These are phyloP conservation scores for Manihot esculenta DNA, from an alignment of 441 rosid species.

Conservation along the genomic window DNA sequence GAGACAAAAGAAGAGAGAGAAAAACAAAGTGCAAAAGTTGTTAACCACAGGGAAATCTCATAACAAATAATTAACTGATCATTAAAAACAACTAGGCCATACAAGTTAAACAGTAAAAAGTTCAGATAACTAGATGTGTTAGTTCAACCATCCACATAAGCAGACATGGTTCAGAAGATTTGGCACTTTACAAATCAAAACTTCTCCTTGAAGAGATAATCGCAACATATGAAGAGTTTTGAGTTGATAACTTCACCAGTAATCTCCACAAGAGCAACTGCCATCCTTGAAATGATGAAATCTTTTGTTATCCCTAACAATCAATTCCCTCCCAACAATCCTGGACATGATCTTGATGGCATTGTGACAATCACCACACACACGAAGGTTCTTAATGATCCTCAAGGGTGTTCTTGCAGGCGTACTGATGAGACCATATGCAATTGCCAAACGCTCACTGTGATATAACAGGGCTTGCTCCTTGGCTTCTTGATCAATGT, in stretches of 20 bases:
- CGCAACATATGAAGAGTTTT: neutral
- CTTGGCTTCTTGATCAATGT: conserved; percentile 85
- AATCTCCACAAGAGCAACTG: conserved; percentile 78
- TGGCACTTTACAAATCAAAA: neutral
- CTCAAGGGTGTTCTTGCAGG: conserved; percentile 44
- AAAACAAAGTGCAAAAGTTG: neutral
- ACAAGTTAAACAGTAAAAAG: neutral
- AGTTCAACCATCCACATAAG: neutral
- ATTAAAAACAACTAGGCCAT: neutral
- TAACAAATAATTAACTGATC: neutral
- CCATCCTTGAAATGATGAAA: conserved; percentile 68
- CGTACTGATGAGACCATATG: conserved; percentile 50
- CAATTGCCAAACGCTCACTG: conserved; percentile 72
- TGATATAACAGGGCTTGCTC: conserved; percentile 85
- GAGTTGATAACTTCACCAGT: conserved; percentile 46
- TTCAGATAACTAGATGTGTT: neutral
- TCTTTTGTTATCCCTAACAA: conserved; percentile 66
- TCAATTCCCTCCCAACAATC: conserved; percentile 34
- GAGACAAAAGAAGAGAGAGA: neutral
- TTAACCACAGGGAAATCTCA: neutral
- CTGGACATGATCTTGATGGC: conserved; percentile 15
- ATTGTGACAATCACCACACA: conserved; percentile 45
- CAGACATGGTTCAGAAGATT: neutral
- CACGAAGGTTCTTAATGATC: conserved; percentile 53
- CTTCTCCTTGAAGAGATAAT: neutral